Base-by-base conservation (phyloP, 2,329 filamentous ascomycete genomes). In the Shiraia sp. region DNA sequence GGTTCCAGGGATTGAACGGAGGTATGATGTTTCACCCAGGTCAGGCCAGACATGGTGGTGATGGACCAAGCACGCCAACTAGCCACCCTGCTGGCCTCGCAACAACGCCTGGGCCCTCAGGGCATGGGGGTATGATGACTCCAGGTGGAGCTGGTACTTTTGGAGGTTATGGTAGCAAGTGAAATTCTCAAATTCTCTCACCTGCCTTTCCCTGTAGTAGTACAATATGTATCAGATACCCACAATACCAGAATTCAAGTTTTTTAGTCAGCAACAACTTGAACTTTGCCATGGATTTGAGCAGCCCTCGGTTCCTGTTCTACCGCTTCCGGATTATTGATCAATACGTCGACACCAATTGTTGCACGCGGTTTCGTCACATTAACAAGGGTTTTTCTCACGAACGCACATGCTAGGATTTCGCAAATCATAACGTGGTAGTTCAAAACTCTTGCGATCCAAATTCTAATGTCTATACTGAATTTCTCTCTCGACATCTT, bases 91-190 rank as follows among this genome's bases (percentile, higher is more conserved):
- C 74, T 32, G 75, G 73, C 26, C 66, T 79, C 32, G 74, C 75
- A 37, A 66, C 63, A 36, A 78, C 76, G n/a, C 76, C 77, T 7
- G 73, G 71, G 26, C 73, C 82, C 28, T 75, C 80, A 74, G 82
- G 86, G 66, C 86, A 85, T 2, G 63, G 65, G 24, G 61, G 63
- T 4, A 81, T 86, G 25, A 84, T 90, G 79, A 93, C 89, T 6
- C 89, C 89, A 1, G 87, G 88, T 17, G 86, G 83, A 14, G 84
- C 84, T 17, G 86, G 87, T 36, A 82, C 85, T 16, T 90, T 92
- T 74, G 88, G 88, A 33, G 81, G 64, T 42, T 68, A 68, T 46
- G 58, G 61, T 42, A 61, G 63, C 42, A 69, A 67, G 47, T 67
- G 62, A 38, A 25, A 44, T 28, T n/a, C 10, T 36, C 27, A n/a